These are phyloP conservation scores for Aspergillus mulundensis DNA, from an alignment of 495 filamentous ascomycete species.

Conservation along the genomic window DNA sequence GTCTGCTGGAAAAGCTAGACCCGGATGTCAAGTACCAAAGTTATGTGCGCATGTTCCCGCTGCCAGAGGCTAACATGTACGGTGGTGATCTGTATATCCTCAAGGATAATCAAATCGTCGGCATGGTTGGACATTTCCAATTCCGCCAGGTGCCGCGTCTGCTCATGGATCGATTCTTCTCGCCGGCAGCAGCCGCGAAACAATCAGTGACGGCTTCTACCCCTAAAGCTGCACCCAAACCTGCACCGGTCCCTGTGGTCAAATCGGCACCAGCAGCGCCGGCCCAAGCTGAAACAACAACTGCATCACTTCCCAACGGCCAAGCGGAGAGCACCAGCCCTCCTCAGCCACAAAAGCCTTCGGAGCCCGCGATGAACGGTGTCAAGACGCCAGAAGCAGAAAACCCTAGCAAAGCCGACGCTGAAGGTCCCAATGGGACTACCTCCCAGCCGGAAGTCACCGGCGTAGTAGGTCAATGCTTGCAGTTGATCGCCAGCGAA, in stretches of 20 bases:
- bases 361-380: neutral
- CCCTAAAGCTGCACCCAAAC: neutral
- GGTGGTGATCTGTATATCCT: slow-evolving; percentile 42
- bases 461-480: slow-evolving; percentile 1
- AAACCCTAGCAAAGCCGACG: neutral
- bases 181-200: neutral
- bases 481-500: slow-evolving; percentile 15
- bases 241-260: neutral
- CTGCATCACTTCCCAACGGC: neutral
- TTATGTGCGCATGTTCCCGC: slow-evolving; percentile 40
- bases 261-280: neutral
- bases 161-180: slow-evolving; percentile 34
- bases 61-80: slow-evolving; percentile 23
- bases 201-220: neutral
- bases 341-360: neutral
- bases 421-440: slow-evolving; percentile 1
- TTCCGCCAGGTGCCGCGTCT: slow-evolving; percentile 26
- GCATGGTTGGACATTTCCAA: slow-evolving; percentile 29
- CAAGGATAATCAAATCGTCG: slow-evolving; percentile 29
- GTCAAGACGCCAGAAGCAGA: neutral
- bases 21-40: slow-evolving; percentile 30
- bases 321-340: neutral
- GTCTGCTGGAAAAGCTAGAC: slow-evolving; percentile 25
- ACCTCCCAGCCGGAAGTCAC: slow-evolving; percentile 1
- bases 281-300: neutral